Base-by-base conservation (phyloP, 768 basidiomycete genomes). In the Glaciozyma antarctica region DNA sequence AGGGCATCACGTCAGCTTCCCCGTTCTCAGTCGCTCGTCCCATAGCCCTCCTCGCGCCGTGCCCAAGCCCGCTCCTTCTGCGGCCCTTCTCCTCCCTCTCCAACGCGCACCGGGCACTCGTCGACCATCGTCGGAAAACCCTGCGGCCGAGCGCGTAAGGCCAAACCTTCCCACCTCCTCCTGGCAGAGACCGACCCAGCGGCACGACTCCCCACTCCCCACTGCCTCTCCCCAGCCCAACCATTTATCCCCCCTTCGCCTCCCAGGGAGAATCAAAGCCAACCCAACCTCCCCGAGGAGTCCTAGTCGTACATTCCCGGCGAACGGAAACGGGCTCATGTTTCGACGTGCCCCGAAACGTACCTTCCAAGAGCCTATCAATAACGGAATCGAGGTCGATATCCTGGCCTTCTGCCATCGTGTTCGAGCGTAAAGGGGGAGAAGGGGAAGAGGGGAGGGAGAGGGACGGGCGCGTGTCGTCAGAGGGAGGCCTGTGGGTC, bases 331-430 rank as follows among this genome's bases (percentile, higher is more conserved):
- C 13, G 22, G 13, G 10, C 47, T 21, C 47, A 21, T 21, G 21
- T 48, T 19, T 24, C 15, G 57, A 44, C 34, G 30, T 34, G 3
- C 49, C 17, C 21, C 17, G 15, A 45, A 44, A 15, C 15, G 53
- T 81, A 94, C 94, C 94, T 86, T 98, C 94, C 70, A 97, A 82
- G 69, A 98, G 82, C 67, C 92, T 84, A 85, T 97, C 94, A 76
- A 99, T 98, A 81, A 99, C 91, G 78, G 91, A 93, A 82, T 99
- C 94, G 68, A 98, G 84, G 84, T 99, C 94, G 79, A 99, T 94
- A 78, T 97, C 94, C 76, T 87, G 75, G 21, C 74, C 72, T 69
- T 70, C 64, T 48, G 73, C 73, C 73, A 74, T 74, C 28, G 54
- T 12, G 2, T 28, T 28, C 24, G 51, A 26, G 19, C 47, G 47